Percentiles rank a stretch among this genome's conserved stretches.
phyloP scores from a whole-genome alignment of 129 eudicot genomes.

The Flaveria brownii region DNA sequence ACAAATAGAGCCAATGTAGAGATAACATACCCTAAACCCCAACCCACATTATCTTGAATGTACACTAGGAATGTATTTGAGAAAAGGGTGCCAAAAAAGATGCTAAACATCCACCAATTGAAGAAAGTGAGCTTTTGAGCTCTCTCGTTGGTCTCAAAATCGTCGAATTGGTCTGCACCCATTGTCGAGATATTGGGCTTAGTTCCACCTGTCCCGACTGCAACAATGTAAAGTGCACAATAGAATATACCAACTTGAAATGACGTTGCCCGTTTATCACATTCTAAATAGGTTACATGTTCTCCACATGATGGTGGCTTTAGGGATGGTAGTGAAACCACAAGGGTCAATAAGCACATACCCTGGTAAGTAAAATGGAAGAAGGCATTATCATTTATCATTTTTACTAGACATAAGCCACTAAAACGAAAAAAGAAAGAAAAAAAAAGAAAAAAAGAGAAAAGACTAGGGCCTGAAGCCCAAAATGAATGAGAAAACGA shows the following conservation, averaged over 20 bases:
- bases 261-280: slow-evolving; percentile 38
- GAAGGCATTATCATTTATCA: background rate
- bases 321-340: slow-evolving; percentile 42
- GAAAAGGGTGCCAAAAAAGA: slow-evolving; percentile 54
- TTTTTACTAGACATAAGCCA: no score
- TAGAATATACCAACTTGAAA: slow-evolving; percentile 52
- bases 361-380: slow-evolving; percentile 38
- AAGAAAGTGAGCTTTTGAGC: slow-evolving; percentile 57
- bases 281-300: slow-evolving; percentile 32
- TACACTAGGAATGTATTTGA: slow-evolving; percentile 53
- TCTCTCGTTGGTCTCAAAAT: slow-evolving; percentile 50
- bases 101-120: slow-evolving; percentile 71
- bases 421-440: no score
- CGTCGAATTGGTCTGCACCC: slow-evolving; percentile 60
- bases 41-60: slow-evolving; percentile 58
- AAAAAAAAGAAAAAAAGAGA: no score
- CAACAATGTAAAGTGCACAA: slow-evolving; percentile 47
- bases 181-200: slow-evolving; percentile 74
- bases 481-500: no score
- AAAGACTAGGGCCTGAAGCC: no score
- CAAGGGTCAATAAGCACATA: slow-evolving; percentile 51
- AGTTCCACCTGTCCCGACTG: slow-evolving; percentile 64
- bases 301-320: slow-evolving; percentile 49
- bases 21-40: slow-evolving; percentile 51
- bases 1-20: slow-evolving; percentile 47